Evolutionary conservation across 345 rosid species (phyloP).

Genomic region (Psidium guajava): DNA sequence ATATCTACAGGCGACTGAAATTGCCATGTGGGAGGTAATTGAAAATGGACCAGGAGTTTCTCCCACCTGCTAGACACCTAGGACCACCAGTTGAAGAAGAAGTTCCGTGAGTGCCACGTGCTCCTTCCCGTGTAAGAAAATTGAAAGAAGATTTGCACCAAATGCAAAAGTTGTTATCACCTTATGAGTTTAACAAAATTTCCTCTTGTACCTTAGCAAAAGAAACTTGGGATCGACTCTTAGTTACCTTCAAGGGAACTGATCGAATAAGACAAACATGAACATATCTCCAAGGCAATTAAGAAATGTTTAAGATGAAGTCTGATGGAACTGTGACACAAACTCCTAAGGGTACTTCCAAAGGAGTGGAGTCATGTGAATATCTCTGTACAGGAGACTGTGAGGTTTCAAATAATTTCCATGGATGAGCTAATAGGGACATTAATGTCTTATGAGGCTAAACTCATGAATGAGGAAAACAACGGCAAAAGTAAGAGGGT

Average conservation of each 20-base stretch:
- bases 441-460: background rate
- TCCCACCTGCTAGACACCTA: background rate
- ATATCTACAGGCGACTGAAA: background rate
- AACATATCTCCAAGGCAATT: background rate
- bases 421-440: background rate
- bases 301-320: background rate
- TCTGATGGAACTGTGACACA: background rate
- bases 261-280: background rate
- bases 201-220: background rate
- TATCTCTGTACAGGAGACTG: background rate
- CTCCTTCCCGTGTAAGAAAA: background rate
- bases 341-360: background rate
- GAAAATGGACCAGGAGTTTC: background rate
- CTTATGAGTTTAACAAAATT: background rate
- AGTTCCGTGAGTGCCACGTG: background rate
- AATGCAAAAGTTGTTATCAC: background rate
- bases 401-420: background rate
- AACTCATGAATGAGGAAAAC: no score
- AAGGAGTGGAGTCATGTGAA: background rate
- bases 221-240: background rate
- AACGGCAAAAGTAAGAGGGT: no score
- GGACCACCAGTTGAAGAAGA: background rate
- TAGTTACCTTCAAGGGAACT: background rate
- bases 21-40: background rate
- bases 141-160: background rate